Base-by-base conservation (phyloP, 2,329 filamentous ascomycete genomes). In the Cladosporium colombiae region DNA sequence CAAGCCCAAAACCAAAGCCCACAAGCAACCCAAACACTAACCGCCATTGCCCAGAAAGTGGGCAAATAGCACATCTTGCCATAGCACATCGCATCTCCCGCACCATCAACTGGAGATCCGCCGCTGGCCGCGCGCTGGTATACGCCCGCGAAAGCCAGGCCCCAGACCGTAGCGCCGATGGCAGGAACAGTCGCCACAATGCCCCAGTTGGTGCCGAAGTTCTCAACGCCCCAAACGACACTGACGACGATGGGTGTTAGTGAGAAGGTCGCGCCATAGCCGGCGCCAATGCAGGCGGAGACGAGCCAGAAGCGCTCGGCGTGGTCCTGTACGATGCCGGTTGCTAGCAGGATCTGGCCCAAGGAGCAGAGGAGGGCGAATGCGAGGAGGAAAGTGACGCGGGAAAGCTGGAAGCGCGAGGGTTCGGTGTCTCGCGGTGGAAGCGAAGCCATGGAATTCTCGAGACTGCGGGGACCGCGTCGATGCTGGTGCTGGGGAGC, bases 161-260 rank as follows among this genome's bases (percentile, higher is more conserved):
- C 92, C 93, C 94, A 99, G 35, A 97, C 84, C 0, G 92, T 92
- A 0, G 94, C 93, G 0, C 94, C 95, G 0, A 91, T 80, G 0
- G 95, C 95, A 2, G 95, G 95, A 65, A 94, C 89, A 83, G 96
- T 95, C 50, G 93, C 93, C 8, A 98, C 88, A 68, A 98, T 93
- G 11, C 95, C 95, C 88, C 94, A 99, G 73, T 99, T 98, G 0
- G 95, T 99, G 66, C 92, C 95, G 76, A 99, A 98, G 77, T 98
- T 99, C 81, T 98, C 93, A 0, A 97, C 93, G 29, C 95, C 95
- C 95, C 95, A 99, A 55, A 99, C 94, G 11, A 97, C 93, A n/a
- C 89, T 92, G 71, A 97, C 90, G 65, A 98, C 91, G 70, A 98
- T 93, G 2, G 95, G 95, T 0, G 91, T 91, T 6, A 98, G 85